Percentiles rank a stretch among this genome's conserved stretches.
Evolutionary conservation across 208 protist species (phyloP).

Genomic region (Entamoeba histolytica): DNA sequence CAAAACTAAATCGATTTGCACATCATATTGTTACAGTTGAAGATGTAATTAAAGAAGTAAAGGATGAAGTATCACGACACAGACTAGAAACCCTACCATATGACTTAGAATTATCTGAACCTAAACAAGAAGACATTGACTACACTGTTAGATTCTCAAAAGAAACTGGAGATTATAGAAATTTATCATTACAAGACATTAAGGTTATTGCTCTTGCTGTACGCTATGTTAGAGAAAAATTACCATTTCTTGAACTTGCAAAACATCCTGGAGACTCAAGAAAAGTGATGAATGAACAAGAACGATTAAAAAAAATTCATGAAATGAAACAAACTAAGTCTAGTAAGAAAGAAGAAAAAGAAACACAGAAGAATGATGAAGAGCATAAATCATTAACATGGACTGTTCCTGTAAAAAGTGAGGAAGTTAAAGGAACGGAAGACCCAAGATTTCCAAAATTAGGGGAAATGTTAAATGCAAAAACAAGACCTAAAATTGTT

Average conservation of each 20-base stretch:
- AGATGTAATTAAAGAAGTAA: neutral
- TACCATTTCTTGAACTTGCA: neutral
- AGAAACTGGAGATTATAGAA: neutral
- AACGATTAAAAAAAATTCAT: neutral
- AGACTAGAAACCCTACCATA: neutral
- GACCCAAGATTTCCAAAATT: neutral
- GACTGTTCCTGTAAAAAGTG: neutral
- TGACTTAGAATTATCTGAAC: neutral
- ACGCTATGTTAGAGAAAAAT: neutral
- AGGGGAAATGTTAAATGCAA: neutral
- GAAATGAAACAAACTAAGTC: neutral
- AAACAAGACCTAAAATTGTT: neutral
- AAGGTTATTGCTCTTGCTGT: neutral
- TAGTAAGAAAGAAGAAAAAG: neutral
- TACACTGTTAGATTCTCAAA: neutral
- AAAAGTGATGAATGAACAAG: neutral
- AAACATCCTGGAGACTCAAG: neutral
- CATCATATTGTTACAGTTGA: neutral
- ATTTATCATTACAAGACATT: neutral
- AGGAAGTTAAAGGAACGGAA: neutral
- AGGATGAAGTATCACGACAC: neutral
- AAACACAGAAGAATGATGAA: neutral
- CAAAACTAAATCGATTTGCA: neutral
- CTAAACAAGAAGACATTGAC: neutral
- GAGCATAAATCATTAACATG: neutral